Base-by-base conservation (phyloP, 2,329 filamentous ascomycete species). In the Trichophaea hybrida region DNA sequence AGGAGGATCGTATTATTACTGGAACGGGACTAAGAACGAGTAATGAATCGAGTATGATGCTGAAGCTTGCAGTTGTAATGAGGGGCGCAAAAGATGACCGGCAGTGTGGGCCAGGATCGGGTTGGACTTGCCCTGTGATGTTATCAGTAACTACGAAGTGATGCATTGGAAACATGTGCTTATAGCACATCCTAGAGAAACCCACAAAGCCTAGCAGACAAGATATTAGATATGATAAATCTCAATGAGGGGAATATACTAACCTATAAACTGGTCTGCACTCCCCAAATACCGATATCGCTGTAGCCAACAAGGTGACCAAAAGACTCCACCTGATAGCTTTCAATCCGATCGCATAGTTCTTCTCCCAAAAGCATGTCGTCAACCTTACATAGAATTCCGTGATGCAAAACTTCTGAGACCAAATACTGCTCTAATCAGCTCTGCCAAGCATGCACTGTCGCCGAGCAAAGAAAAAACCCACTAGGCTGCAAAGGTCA, bases 331-430 rank as follows among this genome's bases (percentile, higher is more conserved):
- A 81, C 61, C 88, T 81, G 64, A 96, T 87, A 62, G 80, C 76
- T 55, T 82, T 76, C 7, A 96, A 75, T 10, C 83, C 81, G 51
- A 81, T 73, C 63, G 88, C 82, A 70, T 94, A 88, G 31, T 84
- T 83, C 56, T 80, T 79, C 63, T 85, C 82, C 86, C 90, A 96
- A 59, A 87, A 86, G 50, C 84, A 82, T 58, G 82, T 82, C 2
- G 88, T 93, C 56, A 97, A 79, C 59, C 91, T 85, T 70, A 85
- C 86, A 66, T 97, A 83, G 69, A 96, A 97, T 71, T 95, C 90
- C 61, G 90, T 85, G 59, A 97, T 85, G 38, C 90, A 88, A 68
- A 85, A 80, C 72, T 97, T 98, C 64, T 93, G 82, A 66, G 85
- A 84, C 93, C 93, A 98, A 61, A 97, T 82, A 67, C 88, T 94